Conservation (phyloP, 2,329 filamentous ascomycete genomes). For the Penicillium brasilianum region DNA sequence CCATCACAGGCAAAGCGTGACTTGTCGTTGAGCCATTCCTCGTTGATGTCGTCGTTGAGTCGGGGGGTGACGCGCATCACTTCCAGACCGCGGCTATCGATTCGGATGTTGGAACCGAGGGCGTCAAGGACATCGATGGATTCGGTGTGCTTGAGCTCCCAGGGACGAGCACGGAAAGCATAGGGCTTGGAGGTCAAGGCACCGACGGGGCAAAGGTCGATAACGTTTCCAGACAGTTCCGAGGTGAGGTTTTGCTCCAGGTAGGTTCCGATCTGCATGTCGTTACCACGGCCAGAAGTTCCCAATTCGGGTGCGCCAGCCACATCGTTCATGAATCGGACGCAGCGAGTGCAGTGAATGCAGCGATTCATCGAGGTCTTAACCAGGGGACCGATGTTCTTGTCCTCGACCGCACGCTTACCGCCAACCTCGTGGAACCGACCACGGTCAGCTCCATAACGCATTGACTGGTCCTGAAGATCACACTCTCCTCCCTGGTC, state of each 20-base stretch:
- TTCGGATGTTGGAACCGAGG: slow-evolving; percentile 90
- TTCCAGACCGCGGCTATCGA: slow-evolving; percentile 90
- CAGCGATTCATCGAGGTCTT: slow-evolving; percentile 99
- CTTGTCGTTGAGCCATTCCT: slow-evolving; percentile 99
- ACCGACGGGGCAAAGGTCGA: slow-evolving; percentile 96
- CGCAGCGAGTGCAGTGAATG: slow-evolving; percentile 97
- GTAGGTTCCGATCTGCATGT: slow-evolving; percentile 97
- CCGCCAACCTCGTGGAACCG: slow-evolving; percentile 95
- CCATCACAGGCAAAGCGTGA: slow-evolving; percentile 95
- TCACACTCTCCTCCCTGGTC: slow-evolving; percentile 99
- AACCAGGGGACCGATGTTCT: slow-evolving; percentile 97
- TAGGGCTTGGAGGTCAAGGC: slow-evolving; percentile 97
- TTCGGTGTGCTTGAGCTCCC: slow-evolving; percentile 96
- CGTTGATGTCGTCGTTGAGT: slow-evolving; percentile 96
- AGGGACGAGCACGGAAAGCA: slow-evolving; percentile 93
- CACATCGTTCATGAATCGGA: slow-evolving; percentile 97
- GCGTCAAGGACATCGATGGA: slow-evolving; percentile 93
- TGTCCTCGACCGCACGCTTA: slow-evolving; percentile 98
- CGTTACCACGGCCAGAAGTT: slow-evolving; percentile 92
- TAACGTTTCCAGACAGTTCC: slow-evolving; percentile 95
- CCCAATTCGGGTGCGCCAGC: slow-evolving; percentile 95
- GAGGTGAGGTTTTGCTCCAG: slow-evolving; percentile 92
- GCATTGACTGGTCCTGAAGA: slow-evolving; percentile 98
- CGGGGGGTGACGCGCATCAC: slow-evolving; percentile 94
- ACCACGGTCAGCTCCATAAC: slow-evolving; percentile 93